Base-by-base conservation (phyloP, 139 green algal species). In the Mychonastes homosphaera region DNA sequence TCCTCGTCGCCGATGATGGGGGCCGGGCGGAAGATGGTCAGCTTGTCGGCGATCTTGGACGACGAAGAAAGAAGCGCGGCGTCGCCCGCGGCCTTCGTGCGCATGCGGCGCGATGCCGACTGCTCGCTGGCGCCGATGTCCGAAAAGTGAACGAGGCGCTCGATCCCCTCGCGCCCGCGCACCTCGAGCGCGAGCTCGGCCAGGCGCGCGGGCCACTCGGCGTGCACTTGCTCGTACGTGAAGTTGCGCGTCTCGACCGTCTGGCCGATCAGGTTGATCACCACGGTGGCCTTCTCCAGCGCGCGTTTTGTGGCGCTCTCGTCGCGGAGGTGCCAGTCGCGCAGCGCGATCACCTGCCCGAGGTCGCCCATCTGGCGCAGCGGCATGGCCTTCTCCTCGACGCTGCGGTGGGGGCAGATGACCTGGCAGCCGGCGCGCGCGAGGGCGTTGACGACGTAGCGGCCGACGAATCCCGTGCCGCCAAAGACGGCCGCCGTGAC, bases 291-390 rank as follows among this genome's bases (percentile, higher is more conserved):
- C n/a, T n/a, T n/a, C n/a, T n/a, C n/a, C n/a, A n/a, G n/a, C n/a
- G n/a, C n/a, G n/a, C n/a, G n/a, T n/a, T n/a, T n/a, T n/a, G n/a
- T n/a, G n/a, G n/a, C n/a, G n/a, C n/a, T n/a, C 0, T 95, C 83
- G 52, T 94, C 68, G 3, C 82, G 70, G 13, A 93, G 67, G 65
- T 83, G 50, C 46, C 88, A 85, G 23, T 79, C 71, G 10, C 36
- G 23, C 19, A 30, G 16, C 24, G 21, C 29, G 19, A 45, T 32
- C 51, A 82, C 78, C 72, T 85, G 86, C 5, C 92, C 91, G 16
- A 98, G 72, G 77, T 99, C 92, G 3, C 92, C 92, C 91, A 97
- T 98, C 33, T 87, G 67, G 48, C 84, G 87, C 16, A 98, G 75
- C 58, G 96, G 86, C 50, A 88, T 79, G 18, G 78, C 69, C 21